Conservation (phyloP, 2,329 filamentous ascomycete genomes). For the Cryphonectria nitschkei region DNA sequence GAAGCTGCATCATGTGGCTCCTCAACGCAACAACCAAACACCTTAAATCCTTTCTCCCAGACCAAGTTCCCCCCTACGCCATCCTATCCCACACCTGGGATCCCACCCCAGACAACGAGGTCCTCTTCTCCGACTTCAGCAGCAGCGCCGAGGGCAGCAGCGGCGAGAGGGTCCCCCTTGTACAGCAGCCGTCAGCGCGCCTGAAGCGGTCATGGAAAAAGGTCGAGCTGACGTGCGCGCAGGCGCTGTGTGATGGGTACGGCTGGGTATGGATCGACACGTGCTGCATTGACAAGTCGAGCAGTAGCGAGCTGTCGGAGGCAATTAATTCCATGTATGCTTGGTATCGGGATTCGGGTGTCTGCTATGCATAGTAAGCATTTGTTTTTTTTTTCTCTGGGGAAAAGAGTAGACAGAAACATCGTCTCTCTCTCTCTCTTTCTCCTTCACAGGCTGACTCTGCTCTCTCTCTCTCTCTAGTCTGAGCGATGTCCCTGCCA, state of each 20-base stretch:
- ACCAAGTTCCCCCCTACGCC: neutral
- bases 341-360: slow-evolving; percentile 17
- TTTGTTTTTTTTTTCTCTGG: no score
- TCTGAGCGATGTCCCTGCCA: neutral
- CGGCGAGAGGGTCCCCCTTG: neutral
- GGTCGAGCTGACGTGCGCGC: neutral
- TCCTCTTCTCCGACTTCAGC: slow-evolving; percentile 5
- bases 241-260: neutral
- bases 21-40: slow-evolving; percentile 10
- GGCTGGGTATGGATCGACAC: slow-evolving; percentile 23
- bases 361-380: slow-evolving; percentile 21
- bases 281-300: slow-evolving; percentile 28
- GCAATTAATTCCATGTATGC: slow-evolving; percentile 28
- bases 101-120: neutral
- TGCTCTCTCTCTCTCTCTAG: neutral
- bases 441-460: neutral
- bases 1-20: neutral
- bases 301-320: slow-evolving; percentile 26
- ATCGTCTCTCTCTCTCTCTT: neutral
- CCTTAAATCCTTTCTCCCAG: slow-evolving; percentile 3
- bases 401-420: no score
- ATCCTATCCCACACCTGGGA: slow-evolving; percentile 13
- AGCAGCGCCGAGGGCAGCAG: no score
- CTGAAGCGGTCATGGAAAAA: slow-evolving; percentile 9
- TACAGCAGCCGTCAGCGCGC: neutral